Evolutionary conservation across 2,329 filamentous ascomycete species (phyloP).

Genomic region (Nothomitra cinnamomea): DNA sequence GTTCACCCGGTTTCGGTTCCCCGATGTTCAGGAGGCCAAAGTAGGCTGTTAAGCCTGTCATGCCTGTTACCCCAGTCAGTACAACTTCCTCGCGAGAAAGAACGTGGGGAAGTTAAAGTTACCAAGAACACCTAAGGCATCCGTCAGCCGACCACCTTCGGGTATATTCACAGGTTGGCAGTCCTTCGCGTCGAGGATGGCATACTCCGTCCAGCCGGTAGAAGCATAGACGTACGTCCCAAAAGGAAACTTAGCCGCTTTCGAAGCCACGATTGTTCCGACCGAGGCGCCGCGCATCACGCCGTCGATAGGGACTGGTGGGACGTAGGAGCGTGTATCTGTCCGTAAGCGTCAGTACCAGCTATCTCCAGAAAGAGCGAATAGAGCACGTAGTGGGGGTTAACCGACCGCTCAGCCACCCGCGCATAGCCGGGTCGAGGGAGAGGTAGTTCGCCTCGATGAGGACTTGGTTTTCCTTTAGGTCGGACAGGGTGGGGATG

Average conservation of each 20-base stretch:
- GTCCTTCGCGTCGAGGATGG: conserved; percentile 27
- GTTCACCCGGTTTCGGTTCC: conserved; percentile 49
- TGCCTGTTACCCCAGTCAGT: conserved; percentile 26
- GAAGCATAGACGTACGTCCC: conserved; percentile 40
- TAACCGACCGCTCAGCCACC: conserved; percentile 28
- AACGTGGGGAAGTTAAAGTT: neutral
- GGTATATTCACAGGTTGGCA: conserved; percentile 23
- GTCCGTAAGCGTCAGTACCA: conserved; percentile 16
- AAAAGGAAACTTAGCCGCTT: conserved; percentile 27
- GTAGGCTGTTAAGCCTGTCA: conserved; percentile 60
- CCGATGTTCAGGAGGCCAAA: conserved; percentile 56
- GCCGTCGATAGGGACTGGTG: conserved; percentile 49
- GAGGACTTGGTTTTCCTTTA: conserved; percentile 32
- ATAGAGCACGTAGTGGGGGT: too few relatives aligned
- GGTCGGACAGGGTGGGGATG: too few relatives aligned
- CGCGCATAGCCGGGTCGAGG: conserved; percentile 61
- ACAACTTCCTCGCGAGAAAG: neutral
- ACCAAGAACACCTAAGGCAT: conserved; percentile 39
- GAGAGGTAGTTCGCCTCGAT: conserved; percentile 44
- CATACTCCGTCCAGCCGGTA: conserved; percentile 50
- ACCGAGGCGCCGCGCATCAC: conserved; percentile 49
- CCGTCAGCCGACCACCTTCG: conserved; percentile 32
- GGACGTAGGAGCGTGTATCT: conserved; percentile 42
- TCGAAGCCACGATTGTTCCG: conserved; percentile 43
- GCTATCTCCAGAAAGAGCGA: too few relatives aligned